These are phyloP conservation scores for Calonectria multiphialidica DNA, from an alignment of 2,329 filamentous ascomycete genomes.

Conservation along the genomic window DNA sequence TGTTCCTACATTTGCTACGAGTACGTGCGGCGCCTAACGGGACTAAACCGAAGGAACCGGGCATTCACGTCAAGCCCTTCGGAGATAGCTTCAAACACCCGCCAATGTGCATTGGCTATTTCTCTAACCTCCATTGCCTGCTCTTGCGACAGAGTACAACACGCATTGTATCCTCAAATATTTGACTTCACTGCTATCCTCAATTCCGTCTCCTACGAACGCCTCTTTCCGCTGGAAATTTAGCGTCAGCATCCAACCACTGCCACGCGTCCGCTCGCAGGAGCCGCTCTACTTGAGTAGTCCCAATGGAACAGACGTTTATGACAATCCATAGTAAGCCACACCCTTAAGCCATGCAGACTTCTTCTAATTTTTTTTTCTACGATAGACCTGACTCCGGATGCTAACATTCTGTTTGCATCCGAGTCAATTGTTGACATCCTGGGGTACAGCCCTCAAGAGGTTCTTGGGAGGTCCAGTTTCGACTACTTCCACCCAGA, in stretches of 20 bases:
- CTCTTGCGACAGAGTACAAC: neutral
- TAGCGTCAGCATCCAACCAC: neutral
- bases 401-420: slow-evolving; percentile 85
- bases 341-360: neutral
- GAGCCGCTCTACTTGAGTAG: slow-evolving; percentile 27
- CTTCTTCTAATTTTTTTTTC: neutral
- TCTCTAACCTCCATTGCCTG: neutral
- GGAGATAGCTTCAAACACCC: slow-evolving; percentile 23
- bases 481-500: slow-evolving; percentile 91
- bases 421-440: slow-evolving; percentile 89
- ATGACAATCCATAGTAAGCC: slow-evolving; percentile 89
- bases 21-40: neutral
- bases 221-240: neutral
- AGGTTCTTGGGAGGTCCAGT: slow-evolving; percentile 80
- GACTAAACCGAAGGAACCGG: neutral
- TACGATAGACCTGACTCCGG: slow-evolving; percentile 74
- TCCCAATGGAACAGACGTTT: slow-evolving; percentile 83
- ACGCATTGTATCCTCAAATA: neutral
- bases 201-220: neutral
- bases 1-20: slow-evolving; percentile 2
- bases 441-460: slow-evolving; percentile 81
- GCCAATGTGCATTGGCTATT: slow-evolving; percentile 7
- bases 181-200: neutral
- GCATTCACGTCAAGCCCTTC: slow-evolving; percentile 1
- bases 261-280: neutral